These are phyloP conservation scores for Sordariomycetes sp. DNA, from an alignment of 2,329 filamentous ascomycete genomes.

Conservation along the genomic window DNA sequence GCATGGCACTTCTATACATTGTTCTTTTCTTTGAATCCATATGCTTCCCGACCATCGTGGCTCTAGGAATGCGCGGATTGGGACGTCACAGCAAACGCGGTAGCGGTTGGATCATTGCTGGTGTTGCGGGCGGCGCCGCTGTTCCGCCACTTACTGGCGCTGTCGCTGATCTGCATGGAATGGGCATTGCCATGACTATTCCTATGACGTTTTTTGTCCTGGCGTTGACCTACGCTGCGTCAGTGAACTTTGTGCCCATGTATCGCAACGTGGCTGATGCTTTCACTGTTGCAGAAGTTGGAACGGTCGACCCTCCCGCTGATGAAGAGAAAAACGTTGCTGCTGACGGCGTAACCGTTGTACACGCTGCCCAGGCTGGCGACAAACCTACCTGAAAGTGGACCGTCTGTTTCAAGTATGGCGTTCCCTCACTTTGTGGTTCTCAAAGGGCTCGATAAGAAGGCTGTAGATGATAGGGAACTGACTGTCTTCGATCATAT, in stretches of 20 bases:
- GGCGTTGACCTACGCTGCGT: conserved; percentile 46
- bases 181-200: conserved; percentile 56
- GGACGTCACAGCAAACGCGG: conserved; percentile 72
- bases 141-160: conserved; percentile 65
- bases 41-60: conserved; percentile 74
- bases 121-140: conserved; percentile 63
- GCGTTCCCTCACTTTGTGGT: too few relatives aligned
- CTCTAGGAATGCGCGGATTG: conserved; percentile 65
- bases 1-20: conserved; percentile 55
- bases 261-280: conserved; percentile 57
- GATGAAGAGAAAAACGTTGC: conserved; percentile 13
- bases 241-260: conserved; percentile 56
- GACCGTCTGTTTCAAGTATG: too few relatives aligned
- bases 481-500: too few relatives aligned
- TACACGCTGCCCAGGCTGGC: too few relatives aligned
- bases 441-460: too few relatives aligned
- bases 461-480: too few relatives aligned
- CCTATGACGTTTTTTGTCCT: conserved; percentile 51
- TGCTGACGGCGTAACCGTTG: conserved; percentile 13
- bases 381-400: too few relatives aligned
- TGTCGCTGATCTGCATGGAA: conserved; percentile 53
- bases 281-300: conserved; percentile 21
- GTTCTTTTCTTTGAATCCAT: conserved; percentile 73
- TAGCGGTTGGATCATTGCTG: conserved; percentile 58
- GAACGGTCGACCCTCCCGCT: background rate